These are phyloP conservation scores for Neurospora sp. DNA, from an alignment of 495 filamentous ascomycete genomes.

Conservation along the genomic window DNA sequence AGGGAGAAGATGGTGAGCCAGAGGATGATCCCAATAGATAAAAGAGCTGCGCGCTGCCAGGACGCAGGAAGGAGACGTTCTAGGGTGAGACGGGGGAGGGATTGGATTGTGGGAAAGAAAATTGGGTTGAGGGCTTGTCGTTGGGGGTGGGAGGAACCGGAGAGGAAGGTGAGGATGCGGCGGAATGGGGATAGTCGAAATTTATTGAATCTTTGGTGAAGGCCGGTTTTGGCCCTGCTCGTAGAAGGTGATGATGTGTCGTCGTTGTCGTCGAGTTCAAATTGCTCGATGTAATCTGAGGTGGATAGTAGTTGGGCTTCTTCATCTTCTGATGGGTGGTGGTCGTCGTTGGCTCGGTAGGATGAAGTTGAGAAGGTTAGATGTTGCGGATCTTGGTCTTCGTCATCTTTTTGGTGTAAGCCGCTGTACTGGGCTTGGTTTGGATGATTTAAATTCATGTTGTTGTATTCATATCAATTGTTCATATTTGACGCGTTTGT, in stretches of 20 bases:
- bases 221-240: not conserved
- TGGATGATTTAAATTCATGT: not conserved
- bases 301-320: constrained; percentile 15
- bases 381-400: not conserved
- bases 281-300: constrained; percentile 10
- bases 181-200: not conserved
- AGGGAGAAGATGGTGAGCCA: constrained; percentile 58
- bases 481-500: too few relatives aligned
- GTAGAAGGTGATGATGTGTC: not conserved
- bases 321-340: constrained; percentile 3
- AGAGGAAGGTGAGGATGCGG: constrained; percentile 3
- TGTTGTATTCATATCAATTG: too few relatives aligned
- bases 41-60: constrained; percentile 44
- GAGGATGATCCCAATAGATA: constrained; percentile 46
- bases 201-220: too few relatives aligned
- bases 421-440: not conserved
- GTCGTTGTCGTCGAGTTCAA: constrained; percentile 12
- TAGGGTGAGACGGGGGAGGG: constrained; percentile 50
- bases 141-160: constrained; percentile 8
- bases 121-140: constrained; percentile 46
- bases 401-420: not conserved
- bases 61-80: constrained; percentile 46
- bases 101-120: constrained; percentile 50
- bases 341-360: not conserved
- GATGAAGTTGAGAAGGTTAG: not conserved